Evolutionary conservation across 305 asterid species (phyloP).

Genomic region (Euphrasia arctica): DNA sequence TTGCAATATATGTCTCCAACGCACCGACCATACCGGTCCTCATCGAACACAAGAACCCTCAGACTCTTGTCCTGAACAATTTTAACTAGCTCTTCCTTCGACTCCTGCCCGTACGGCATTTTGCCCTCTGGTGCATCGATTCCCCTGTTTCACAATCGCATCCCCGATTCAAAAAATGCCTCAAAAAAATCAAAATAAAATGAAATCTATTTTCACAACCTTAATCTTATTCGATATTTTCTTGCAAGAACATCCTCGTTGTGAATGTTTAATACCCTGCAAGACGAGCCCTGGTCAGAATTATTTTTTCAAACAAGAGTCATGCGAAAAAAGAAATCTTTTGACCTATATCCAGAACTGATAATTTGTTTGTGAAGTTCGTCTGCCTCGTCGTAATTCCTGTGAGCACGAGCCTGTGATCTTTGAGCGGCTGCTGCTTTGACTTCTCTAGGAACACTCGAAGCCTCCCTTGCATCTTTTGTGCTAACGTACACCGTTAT

Average conservation of each 20-base stretch:
- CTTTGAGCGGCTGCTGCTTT: slow-evolving; percentile 56
- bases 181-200: background rate
- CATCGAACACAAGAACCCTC: slow-evolving; percentile 55
- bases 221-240: slow-evolving; percentile 80
- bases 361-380: slow-evolving; percentile 63
- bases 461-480: slow-evolving; percentile 57
- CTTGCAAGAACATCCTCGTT: slow-evolving; percentile 74
- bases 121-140: slow-evolving; percentile 82
- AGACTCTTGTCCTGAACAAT: slow-evolving; percentile 65
- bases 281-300: slow-evolving; percentile 22
- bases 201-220: slow-evolving; percentile 38
- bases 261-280: slow-evolving; percentile 58
- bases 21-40: slow-evolving; percentile 74
- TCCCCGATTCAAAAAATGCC: background rate
- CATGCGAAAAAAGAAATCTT: background rate
- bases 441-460: slow-evolving; percentile 60
- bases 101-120: slow-evolving; percentile 78
- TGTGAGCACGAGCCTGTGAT: slow-evolving; percentile 60
- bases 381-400: slow-evolving; percentile 61
- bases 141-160: slow-evolving; percentile 50
- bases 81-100: slow-evolving; percentile 67
- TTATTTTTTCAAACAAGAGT: background rate
- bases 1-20: slow-evolving; percentile 87
- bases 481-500: slow-evolving; percentile 69
- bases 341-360: slow-evolving; percentile 71